Conservation (phyloP, 371 early-diverging fungal species). For the Mortierella sp. region DNA sequence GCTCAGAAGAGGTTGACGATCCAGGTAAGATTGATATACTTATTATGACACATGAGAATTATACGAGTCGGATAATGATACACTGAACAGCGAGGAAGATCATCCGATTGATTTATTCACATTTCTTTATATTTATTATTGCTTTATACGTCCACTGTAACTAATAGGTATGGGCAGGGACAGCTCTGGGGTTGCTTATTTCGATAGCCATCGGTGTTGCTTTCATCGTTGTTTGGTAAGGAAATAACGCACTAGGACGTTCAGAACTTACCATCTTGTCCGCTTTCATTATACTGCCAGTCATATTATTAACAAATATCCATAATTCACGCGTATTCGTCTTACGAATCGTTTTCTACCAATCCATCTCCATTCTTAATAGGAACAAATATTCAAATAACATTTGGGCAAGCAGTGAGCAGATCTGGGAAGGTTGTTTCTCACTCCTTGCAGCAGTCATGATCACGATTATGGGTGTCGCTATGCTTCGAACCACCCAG, state of each 20-base stretch:
- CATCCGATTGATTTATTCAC: too few relatives aligned
- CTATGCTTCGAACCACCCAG: slow-evolving; percentile 76
- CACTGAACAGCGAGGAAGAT: not conserved
- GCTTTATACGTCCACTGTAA: not conserved
- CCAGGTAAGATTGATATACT: slow-evolving; percentile 23
- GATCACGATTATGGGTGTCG: slow-evolving; percentile 80
- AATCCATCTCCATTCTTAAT: not conserved
- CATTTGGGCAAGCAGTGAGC: slow-evolving; percentile 79
- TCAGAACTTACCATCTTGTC: not conserved
- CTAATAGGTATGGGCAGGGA: not conserved
- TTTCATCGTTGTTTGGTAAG: slow-evolving; percentile 7
- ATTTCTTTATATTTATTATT: not conserved
- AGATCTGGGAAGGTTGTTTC: slow-evolving; percentile 76
- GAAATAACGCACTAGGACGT: not conserved
- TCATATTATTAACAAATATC: not conserved
- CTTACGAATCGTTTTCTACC: not conserved
- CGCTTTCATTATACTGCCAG: not conserved
- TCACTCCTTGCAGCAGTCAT: slow-evolving; percentile 74
- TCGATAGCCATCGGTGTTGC: not conserved
- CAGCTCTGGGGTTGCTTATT: not conserved
- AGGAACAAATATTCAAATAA: slow-evolving; percentile 63
- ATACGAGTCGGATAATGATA: not conserved
- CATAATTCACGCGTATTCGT: too few relatives aligned
- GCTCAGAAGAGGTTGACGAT: slow-evolving; percentile 24
- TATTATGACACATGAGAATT: not conserved